These are phyloP conservation scores for Leccinum arenicola DNA, from an alignment of 768 basidiomycete genomes.

Conservation along the genomic window DNA sequence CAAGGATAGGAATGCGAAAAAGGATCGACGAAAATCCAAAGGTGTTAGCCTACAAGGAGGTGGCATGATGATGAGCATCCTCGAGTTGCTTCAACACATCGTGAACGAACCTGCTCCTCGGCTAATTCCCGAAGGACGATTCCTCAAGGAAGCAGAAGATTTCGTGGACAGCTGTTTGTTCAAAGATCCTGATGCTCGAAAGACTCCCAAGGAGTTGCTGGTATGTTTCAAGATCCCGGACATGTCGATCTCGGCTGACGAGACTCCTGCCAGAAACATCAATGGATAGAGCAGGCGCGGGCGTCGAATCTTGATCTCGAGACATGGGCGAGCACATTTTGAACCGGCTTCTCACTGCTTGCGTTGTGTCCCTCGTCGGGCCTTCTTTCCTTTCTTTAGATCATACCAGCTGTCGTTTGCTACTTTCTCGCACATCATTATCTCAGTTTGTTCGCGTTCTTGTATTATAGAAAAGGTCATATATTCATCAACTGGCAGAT, in stretches of 20 bases:
- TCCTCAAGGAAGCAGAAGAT: slow-evolving; percentile 69
- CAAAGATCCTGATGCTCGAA: slow-evolving; percentile 84
- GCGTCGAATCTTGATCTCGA: slow-evolving; percentile 66
- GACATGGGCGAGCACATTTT: slow-evolving; percentile 79
- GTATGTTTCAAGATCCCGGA: slow-evolving; percentile 35
- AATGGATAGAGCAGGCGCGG: slow-evolving; percentile 69
- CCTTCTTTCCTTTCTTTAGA: slow-evolving; percentile 14
- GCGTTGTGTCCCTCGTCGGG: slow-evolving; percentile 2
- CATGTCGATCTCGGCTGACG: slow-evolving; percentile 8
- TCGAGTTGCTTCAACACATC: slow-evolving; percentile 96
- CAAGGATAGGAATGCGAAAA: slow-evolving; percentile 53
- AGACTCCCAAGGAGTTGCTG: slow-evolving; percentile 84
- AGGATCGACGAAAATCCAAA: slow-evolving; percentile 83
- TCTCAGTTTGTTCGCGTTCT: slow-evolving; percentile 27
- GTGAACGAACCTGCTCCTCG: slow-evolving; percentile 97
- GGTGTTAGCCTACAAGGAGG: slow-evolving; percentile 94
- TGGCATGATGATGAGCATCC: slow-evolving; percentile 96
- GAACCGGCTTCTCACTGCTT: slow-evolving; percentile 25
- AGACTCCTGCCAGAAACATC: slow-evolving; percentile 50
- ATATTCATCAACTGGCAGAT: slow-evolving; percentile 10
- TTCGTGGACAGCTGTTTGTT: slow-evolving; percentile 89
- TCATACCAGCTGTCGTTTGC: slow-evolving; percentile 29
- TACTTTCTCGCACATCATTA: slow-evolving; percentile 30
- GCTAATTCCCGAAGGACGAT: slow-evolving; percentile 71
- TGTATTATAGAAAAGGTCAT: slow-evolving; percentile 30